A percentile compares a stretch with the other conserved stretches of the same genome.
Evolutionary conservation across 2,329 filamentous ascomycete species (phyloP).

Genomic region (Diaporthe sp.): DNA sequence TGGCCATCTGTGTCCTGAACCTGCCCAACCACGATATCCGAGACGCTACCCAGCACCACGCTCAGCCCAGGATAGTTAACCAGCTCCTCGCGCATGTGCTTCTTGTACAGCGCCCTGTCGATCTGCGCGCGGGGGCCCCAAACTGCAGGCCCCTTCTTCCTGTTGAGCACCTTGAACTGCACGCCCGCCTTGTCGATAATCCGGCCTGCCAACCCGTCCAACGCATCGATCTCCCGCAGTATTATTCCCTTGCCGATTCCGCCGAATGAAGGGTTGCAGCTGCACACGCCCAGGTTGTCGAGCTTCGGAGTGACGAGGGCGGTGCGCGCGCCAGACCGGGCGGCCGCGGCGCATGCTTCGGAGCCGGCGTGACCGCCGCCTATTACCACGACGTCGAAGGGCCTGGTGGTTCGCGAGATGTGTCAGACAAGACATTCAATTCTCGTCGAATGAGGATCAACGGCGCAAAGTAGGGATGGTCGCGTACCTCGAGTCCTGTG

Average conservation of each 20-base stretch:
- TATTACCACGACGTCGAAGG: slow-evolving; percentile 94
- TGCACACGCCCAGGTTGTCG: slow-evolving; percentile 93
- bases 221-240: slow-evolving; percentile 92
- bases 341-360: slow-evolving; percentile 92
- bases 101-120: slow-evolving; percentile 89
- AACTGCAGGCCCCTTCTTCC: slow-evolving; percentile 91
- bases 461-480: neutral
- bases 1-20: slow-evolving; percentile 69
- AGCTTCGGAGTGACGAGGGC: slow-evolving; percentile 90
- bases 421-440: neutral
- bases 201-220: slow-evolving; percentile 89
- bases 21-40: slow-evolving; percentile 85
- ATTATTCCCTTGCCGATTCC: slow-evolving; percentile 99
- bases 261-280: slow-evolving; percentile 96
- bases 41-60: slow-evolving; percentile 88
- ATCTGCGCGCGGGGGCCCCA: slow-evolving; percentile 98
- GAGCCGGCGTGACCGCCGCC: slow-evolving; percentile 96
- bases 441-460: neutral
- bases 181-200: slow-evolving; percentile 94
- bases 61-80: slow-evolving; percentile 81
- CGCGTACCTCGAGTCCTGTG: slow-evolving; percentile 49
- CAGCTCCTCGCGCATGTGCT: slow-evolving; percentile 91
- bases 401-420: slow-evolving; percentile 57
- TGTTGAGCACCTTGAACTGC: slow-evolving; percentile 93
- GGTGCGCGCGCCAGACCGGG: slow-evolving; percentile 88